phyloP scores from a whole-genome alignment of 2,329 filamentous ascomycete species.

The Botrytis fragariae region DNA sequence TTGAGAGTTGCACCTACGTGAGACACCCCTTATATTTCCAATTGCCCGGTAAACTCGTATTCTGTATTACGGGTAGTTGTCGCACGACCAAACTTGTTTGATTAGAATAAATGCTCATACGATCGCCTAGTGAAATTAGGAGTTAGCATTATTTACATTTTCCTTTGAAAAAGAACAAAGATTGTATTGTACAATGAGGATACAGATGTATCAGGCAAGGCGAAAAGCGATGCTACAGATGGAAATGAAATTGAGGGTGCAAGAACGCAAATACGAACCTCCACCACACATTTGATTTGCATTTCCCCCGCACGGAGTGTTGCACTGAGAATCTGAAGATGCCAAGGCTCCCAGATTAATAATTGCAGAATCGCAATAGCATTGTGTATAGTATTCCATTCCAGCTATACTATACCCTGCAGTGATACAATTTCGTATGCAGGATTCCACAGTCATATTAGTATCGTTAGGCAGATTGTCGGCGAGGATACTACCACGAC shows the following conservation, averaged over 20 bases:
- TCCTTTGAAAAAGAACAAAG: background rate
- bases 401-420: constrained; percentile 36
- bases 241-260: background rate
- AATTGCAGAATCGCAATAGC: constrained; percentile 35
- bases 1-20: constrained; percentile 32
- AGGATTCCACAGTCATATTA: constrained; percentile 28
- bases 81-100: constrained; percentile 23
- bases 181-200: background rate
- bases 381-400: constrained; percentile 39
- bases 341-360: constrained; percentile 28
- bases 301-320: constrained; percentile 33
- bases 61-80: constrained; percentile 24
- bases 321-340: constrained; percentile 39
- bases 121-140: constrained; percentile 21
- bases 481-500: constrained; percentile 26
- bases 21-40: constrained; percentile 32
- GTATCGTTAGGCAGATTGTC: constrained; percentile 21
- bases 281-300: constrained; percentile 25
- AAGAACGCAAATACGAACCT: background rate
- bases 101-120: constrained; percentile 33
- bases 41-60: constrained; percentile 25
- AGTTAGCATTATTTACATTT: background rate
- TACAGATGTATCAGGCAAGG: background rate
- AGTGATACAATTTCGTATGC: constrained; percentile 38
- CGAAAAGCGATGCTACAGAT: background rate